Conservation (phyloP, 2,329 filamentous ascomycete genomes). For the Fusarium luffae region DNA sequence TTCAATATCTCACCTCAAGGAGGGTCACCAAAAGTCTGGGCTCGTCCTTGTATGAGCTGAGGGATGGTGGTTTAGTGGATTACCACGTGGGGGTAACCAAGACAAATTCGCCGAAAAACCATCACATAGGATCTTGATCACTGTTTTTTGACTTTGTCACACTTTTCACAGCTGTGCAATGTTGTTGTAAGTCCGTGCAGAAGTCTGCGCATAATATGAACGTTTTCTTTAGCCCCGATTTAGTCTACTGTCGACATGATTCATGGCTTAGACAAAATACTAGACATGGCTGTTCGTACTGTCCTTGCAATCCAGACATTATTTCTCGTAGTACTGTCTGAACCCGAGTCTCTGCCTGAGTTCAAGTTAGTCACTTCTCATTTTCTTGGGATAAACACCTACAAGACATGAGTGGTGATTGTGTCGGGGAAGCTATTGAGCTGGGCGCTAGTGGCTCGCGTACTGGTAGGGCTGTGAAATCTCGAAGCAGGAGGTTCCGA, state of each 20-base stretch:
- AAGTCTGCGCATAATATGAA: neutral
- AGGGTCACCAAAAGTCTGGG: conserved; percentile 15
- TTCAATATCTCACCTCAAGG: conserved; percentile 9
- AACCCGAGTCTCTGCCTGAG: neutral
- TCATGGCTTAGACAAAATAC: conserved; percentile 38
- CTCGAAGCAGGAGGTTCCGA: conserved; percentile 36
- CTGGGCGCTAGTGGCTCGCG: conserved; percentile 31
- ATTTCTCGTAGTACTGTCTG: conserved; percentile 32
- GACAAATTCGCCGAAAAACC: conserved; percentile 17
- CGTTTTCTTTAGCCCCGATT: neutral
- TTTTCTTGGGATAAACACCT: neutral
- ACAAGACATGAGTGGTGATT: conserved; percentile 25
- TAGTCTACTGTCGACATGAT: no score
- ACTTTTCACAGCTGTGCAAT: neutral
- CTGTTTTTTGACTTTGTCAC: conserved; percentile 45
- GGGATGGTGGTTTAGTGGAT: conserved; percentile 12
- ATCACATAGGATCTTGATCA: conserved; percentile 24
- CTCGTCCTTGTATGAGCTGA: neutral
- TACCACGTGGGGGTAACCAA: conserved; percentile 33
- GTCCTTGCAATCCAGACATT: conserved; percentile 50
- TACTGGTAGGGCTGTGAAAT: conserved; percentile 44
- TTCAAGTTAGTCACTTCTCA: neutral
- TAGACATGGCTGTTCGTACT: conserved; percentile 47
- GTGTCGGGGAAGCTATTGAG: conserved; percentile 10
- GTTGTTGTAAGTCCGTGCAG: neutral